phyloP scores from a whole-genome alignment of 805 yeast genomes.

The Yamadazyma paraphyllophila region DNA sequence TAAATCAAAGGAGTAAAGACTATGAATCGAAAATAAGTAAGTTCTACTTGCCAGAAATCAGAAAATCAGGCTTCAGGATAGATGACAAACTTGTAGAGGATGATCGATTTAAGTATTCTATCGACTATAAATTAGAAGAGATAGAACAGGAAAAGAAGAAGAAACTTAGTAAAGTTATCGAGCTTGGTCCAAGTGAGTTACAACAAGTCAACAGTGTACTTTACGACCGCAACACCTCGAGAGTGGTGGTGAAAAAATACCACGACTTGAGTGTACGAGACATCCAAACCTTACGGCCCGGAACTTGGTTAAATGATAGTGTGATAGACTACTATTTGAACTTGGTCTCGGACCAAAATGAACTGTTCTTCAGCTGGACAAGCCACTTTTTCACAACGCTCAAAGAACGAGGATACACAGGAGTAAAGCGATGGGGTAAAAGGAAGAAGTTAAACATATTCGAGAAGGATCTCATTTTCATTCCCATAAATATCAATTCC shows the following conservation, averaged over 20 bases:
- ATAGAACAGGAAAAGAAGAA: conserved; percentile 17
- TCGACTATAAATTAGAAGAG: conserved; percentile 13
- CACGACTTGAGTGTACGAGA: conserved; percentile 63
- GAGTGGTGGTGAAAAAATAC: conserved; percentile 15
- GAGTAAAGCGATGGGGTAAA: conserved; percentile 29
- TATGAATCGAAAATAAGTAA: conserved; percentile 12
- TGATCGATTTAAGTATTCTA: conserved; percentile 8
- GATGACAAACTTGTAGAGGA: neutral
- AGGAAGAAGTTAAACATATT: conserved; percentile 45
- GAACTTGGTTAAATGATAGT: conserved; percentile 87
- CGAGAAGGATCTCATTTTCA: conserved; percentile 61
- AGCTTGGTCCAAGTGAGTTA: conserved; percentile 14
- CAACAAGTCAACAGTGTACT: conserved; percentile 14
- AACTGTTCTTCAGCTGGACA: conserved; percentile 65
- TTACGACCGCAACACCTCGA: conserved; percentile 6
- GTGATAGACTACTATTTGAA: conserved; percentile 80
- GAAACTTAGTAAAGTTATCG: conserved; percentile 10
- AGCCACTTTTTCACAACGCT: conserved; percentile 85
- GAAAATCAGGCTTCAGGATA: neutral
- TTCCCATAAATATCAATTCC: conserved; percentile 80
- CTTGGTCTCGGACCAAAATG: conserved; percentile 43
- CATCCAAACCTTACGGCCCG: conserved; percentile 64
- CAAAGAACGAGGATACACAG: conserved; percentile 67
- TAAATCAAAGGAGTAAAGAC: conserved; percentile 1
- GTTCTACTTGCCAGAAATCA: conserved; percentile 13